Evolutionary conservation across 2,329 filamentous ascomycete species (phyloP).

Genomic region (Westerdykella sp.): DNA sequence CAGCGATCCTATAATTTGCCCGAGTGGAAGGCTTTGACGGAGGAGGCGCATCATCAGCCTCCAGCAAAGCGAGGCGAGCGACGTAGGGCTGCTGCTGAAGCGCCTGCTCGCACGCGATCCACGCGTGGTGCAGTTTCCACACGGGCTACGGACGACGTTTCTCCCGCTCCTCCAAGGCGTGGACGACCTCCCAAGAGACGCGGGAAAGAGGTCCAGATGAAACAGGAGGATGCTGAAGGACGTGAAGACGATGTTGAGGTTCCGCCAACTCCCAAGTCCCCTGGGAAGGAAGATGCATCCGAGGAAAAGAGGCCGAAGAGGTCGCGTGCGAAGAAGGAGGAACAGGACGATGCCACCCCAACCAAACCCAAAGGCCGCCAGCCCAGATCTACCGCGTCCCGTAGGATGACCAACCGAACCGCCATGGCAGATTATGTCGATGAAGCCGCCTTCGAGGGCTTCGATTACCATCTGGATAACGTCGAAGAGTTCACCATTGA

Average conservation of each 20-base stretch:
- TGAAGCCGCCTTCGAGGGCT: conserved; percentile 82
- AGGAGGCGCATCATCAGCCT: conserved; percentile 92
- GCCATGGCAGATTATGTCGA: conserved; percentile 76
- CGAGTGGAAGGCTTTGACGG: conserved; percentile 89
- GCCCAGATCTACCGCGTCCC: conserved; percentile 71
- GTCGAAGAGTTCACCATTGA: conserved; percentile 84
- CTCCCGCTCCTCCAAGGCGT: conserved; percentile 40
- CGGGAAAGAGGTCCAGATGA: conserved; percentile 16
- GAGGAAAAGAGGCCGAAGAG: conserved; percentile 25
- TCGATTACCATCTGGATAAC: conserved; percentile 79
- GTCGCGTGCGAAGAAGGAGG: conserved; percentile 30
- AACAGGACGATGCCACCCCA: conserved; percentile 42
- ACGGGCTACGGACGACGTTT: conserved; percentile 31
- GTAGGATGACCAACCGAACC: conserved; percentile 76
- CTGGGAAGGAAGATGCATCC: conserved; percentile 37
- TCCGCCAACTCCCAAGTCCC: conserved; percentile 40
- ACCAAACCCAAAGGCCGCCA: conserved; percentile 54
- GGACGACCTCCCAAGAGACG: conserved; percentile 45
- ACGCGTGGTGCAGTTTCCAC: conserved; percentile 26
- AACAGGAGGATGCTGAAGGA: conserved; percentile 19
- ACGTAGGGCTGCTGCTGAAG: conserved; percentile 45
- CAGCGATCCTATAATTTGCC: conserved; percentile 93
- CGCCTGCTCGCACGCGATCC: conserved; percentile 28
- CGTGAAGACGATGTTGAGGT: conserved; percentile 32
- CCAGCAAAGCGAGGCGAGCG: conserved; percentile 83